Percentiles rank a stretch among this genome's conserved stretches.
Conservation (phyloP, 768 basidiomycete species). For the Boletus patriciae region DNA sequence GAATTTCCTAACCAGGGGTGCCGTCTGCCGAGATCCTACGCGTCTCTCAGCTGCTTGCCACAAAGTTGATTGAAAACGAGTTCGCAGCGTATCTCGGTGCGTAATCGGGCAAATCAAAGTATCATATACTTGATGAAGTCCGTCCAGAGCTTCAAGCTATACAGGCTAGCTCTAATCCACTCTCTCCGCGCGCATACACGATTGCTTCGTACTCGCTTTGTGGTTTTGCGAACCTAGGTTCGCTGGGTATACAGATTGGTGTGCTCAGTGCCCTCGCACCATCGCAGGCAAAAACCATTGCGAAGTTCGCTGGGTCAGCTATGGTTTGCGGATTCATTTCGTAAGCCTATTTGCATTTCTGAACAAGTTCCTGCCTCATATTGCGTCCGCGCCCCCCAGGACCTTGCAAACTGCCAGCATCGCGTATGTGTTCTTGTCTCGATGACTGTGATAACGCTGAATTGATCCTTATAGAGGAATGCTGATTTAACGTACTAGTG, state of each 20-base stretch:
- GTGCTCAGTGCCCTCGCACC: slow-evolving; percentile 72
- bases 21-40: slow-evolving; percentile 78
- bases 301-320: slow-evolving; percentile 63
- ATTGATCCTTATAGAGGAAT: slow-evolving; percentile 42
- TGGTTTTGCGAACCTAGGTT: slow-evolving; percentile 87
- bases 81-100: slow-evolving; percentile 68
- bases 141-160: slow-evolving; percentile 42
- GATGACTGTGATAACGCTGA: background rate
- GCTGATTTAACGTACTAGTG: slow-evolving; percentile 40
- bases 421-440: slow-evolving; percentile 42
- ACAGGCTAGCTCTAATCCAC: slow-evolving; percentile 48
- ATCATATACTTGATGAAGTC: background rate
- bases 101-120: slow-evolving; percentile 2
- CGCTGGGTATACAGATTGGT: slow-evolving; percentile 84
- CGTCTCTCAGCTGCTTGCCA: slow-evolving; percentile 79
- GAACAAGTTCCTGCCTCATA: background rate
- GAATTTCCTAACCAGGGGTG: slow-evolving; percentile 46
- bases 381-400: slow-evolving; percentile 12
- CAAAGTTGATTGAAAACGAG: slow-evolving; percentile 86
- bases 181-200: slow-evolving; percentile 72
- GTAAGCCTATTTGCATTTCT: slow-evolving; percentile 15
- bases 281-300: slow-evolving; percentile 67
- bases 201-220: slow-evolving; percentile 88
- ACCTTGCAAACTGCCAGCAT: slow-evolving; percentile 61
- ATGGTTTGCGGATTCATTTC: slow-evolving; percentile 72